Evolutionary conservation across 1,139 yeast species (phyloP).

Genomic region (Yamadazyma taylorii): DNA sequence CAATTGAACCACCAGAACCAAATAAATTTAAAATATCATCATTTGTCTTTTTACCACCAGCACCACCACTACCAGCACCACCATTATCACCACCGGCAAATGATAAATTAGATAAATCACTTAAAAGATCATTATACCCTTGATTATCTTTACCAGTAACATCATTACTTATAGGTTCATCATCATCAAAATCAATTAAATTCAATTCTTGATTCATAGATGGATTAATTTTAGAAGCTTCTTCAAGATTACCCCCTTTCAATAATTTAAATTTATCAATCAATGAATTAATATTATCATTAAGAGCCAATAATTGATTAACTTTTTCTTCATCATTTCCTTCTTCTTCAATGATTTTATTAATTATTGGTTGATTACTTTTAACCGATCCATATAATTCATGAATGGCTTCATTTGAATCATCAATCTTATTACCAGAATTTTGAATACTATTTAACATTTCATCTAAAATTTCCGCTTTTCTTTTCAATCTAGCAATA

Average conservation of each 20-base stretch:
- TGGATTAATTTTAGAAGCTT: constrained; percentile 57
- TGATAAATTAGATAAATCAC: constrained; percentile 67
- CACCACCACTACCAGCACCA: constrained; percentile 12
- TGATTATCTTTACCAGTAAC: constrained; percentile 40
- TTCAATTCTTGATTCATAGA: constrained; percentile 47
- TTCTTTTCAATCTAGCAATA: constrained; percentile 78
- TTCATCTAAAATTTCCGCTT: constrained; percentile 87
- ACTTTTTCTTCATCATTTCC: constrained; percentile 62
- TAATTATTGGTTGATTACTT: constrained; percentile 84
- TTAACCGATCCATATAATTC: constrained; percentile 81
- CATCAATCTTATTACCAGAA: constrained; percentile 47
- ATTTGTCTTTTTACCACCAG: constrained; percentile 18
- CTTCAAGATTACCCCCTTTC: constrained; percentile 61
- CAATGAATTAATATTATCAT: constrained; percentile 74
- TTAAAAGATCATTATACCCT: constrained; percentile 64
- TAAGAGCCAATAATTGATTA: constrained; percentile 62
- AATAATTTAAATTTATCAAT: constrained; percentile 66
- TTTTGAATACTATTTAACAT: constrained; percentile 67
- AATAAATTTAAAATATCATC: constrained; percentile 42
- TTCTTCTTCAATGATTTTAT: constrained; percentile 78
- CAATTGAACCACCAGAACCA: constrained; percentile 48
- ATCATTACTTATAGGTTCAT: constrained; percentile 36
- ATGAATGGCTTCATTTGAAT: constrained; percentile 66
- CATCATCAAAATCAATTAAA: constrained; percentile 81
- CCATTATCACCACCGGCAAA: constrained; percentile 24